phyloP scores from a whole-genome alignment of 2,329 filamentous ascomycete species.

The Metarhizium humberi region DNA sequence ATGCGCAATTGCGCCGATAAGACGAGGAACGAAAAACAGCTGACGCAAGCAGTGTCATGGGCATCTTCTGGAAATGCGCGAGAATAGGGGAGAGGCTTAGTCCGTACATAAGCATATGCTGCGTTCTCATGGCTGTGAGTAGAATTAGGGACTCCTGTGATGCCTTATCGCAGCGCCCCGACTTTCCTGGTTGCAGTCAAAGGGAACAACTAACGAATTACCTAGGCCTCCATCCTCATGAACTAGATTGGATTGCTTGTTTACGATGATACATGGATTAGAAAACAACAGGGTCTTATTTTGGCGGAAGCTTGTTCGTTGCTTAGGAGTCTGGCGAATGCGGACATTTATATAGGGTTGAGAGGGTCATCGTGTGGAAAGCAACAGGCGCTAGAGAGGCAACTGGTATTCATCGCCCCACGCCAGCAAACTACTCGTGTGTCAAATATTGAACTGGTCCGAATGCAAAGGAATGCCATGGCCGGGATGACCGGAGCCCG shows the following conservation, averaged over 20 bases:
- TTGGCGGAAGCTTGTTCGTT: neutral
- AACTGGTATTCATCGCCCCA: neutral
- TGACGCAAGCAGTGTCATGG: constrained; percentile 49
- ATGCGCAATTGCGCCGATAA: neutral
- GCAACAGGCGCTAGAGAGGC: neutral
- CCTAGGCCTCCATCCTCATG: constrained; percentile 26
- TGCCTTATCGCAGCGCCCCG: neutral
- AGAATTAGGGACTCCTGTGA: neutral
- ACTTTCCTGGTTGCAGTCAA: neutral
- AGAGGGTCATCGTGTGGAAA: neutral
- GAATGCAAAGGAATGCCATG: neutral
- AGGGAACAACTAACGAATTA: constrained; percentile 4
- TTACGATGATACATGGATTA: neutral
- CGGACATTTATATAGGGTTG: neutral
- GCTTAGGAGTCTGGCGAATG: neutral
- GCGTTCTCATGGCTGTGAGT: constrained; percentile 82
- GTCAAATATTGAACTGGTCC: neutral
- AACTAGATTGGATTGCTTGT: constrained; percentile 24
- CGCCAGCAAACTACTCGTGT: neutral
- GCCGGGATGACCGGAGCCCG: neutral
- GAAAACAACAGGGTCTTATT: neutral
- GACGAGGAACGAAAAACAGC: neutral
- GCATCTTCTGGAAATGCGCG: constrained; percentile 93
- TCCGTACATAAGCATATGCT: constrained; percentile 92
- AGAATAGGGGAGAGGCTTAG: constrained; percentile 86